A percentile compares a stretch with the other conserved stretches of the same genome.
These are phyloP conservation scores for Apiospora saccharicola DNA, from an alignment of 2,329 filamentous ascomycete genomes.

Conservation along the genomic window DNA sequence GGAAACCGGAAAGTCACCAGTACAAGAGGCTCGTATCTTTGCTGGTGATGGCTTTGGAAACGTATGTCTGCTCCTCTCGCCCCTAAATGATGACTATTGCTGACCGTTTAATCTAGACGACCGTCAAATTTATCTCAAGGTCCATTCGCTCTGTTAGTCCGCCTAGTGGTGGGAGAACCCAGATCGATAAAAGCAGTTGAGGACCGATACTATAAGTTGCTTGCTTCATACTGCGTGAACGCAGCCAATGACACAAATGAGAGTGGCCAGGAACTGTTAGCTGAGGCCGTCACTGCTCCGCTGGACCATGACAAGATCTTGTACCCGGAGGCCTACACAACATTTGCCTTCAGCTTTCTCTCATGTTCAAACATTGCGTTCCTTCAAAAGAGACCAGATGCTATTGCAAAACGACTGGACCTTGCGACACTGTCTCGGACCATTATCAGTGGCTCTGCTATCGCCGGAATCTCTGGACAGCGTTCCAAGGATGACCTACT, in stretches of 20 bases:
- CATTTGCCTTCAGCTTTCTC: constrained; percentile 41
- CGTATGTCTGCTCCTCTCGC: constrained; percentile 30
- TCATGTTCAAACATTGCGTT: constrained; percentile 45
- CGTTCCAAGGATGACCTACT: constrained; percentile 55
- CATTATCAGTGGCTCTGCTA: constrained; percentile 44
- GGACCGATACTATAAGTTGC: constrained; percentile 49
- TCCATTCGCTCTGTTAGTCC: constrained; percentile 47
- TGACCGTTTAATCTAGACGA: constrained; percentile 32
- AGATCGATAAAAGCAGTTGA: constrained; percentile 39
- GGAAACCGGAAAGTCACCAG: constrained; percentile 22
- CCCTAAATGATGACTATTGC: constrained; percentile 25
- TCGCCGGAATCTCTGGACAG: neutral
- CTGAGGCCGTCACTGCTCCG: constrained; percentile 36
- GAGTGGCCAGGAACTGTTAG: constrained; percentile 31
- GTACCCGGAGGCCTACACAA: constrained; percentile 34
- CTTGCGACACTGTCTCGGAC: constrained; percentile 50
- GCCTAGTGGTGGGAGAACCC: constrained; percentile 41
- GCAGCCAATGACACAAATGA: neutral
- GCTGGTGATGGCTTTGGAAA: constrained; percentile 39
- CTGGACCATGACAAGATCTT: constrained; percentile 27
- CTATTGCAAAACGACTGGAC: constrained; percentile 48
- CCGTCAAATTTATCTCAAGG: constrained; percentile 35
- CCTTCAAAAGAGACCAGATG: constrained; percentile 49
- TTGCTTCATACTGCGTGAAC: constrained; percentile 47
- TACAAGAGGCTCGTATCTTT: constrained; percentile 39